Evolutionary conservation across 106 monocot genomes (phyloP), one percentile per base, ranked within the genome.

Genomic region (Dendrobium catenatum): DNA sequence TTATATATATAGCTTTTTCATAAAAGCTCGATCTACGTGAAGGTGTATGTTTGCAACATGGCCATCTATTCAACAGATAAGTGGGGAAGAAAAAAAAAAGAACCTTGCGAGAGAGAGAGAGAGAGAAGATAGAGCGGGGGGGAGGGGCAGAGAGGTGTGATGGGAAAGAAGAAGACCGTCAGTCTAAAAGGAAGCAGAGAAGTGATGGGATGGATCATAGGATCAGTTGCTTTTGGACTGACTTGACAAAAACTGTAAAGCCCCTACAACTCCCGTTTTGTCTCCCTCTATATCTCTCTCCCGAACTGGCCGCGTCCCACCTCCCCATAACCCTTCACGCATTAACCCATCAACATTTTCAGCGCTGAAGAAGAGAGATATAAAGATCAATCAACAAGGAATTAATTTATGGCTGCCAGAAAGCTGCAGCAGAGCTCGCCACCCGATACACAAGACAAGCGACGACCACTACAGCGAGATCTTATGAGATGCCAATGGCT

Each of bases 161-260:
- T 58, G 58, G 58, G 58, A 58, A 58, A 58, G 58, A 58, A 58
- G 58, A 58, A 58, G 58, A 58, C 18, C 67, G 27, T 24, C 67
- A 68, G 67, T 26, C 26, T 9, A 27, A 68, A 68, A 9, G 67
- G 67, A 24, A 9, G 67, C 26, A 26, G 67, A 6, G 67, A 70
- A 70, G 70, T 70, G 70, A 70, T 70, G 70, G 70, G 70, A 70
- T 70, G 31, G 27, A 70, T 31, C 70, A 70, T 70, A 33, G 70
- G 70, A 70, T 70, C 22, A 70, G 70, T 37, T 70, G 70, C 33
- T 70, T 68, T 70, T 29, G 31, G 16, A 70, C 27, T 70, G 70
- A 70, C 33, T 29, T 70, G 70, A 70, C 70, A 70, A 9, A 70
- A 70, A 70, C 70, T 31, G 70, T 70, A 70, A 31, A 9, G 33